Evolutionary conservation across 768 basidiomycete species (phyloP).

Genomic region (Pisolithus sp.): DNA sequence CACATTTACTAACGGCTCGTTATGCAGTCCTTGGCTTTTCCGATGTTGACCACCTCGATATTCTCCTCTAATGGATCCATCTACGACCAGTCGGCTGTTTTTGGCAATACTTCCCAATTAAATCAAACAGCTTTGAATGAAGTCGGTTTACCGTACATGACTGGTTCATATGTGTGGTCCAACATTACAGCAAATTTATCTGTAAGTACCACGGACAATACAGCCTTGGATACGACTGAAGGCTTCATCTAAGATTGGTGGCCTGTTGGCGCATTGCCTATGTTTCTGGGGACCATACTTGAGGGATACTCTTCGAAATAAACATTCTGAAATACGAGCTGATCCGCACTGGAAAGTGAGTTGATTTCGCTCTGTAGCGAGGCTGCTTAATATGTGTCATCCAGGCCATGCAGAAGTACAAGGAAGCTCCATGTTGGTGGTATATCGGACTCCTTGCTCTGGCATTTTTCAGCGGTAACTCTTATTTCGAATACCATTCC

Average conservation of each 20-base stretch:
- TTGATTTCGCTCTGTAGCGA: neutral
- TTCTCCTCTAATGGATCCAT: conserved; percentile 48
- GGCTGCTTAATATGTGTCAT: neutral
- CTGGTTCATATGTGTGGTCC: conserved; percentile 49
- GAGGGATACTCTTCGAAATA: conserved; percentile 43
- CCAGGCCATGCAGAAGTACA: conserved; percentile 52
- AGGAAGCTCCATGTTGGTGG: conserved; percentile 60
- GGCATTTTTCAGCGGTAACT: conserved; percentile 50
- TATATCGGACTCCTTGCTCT: conserved; percentile 42
- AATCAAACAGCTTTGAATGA: conserved; percentile 49
- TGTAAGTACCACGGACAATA: conserved; percentile 21
- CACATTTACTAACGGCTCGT: conserved; percentile 17
- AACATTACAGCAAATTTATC: conserved; percentile 44
- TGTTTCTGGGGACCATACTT: conserved; percentile 55
- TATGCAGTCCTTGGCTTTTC: conserved; percentile 43
- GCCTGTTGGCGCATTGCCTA: conserved; percentile 48
- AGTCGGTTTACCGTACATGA: conserved; percentile 42
- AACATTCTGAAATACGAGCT: conserved; percentile 38
- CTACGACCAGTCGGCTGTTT: conserved; percentile 50
- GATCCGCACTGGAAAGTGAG: conserved; percentile 52
- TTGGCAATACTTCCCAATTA: conserved; percentile 43
- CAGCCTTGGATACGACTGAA: neutral
- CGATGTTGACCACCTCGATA: conserved; percentile 55
- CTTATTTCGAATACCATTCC: neutral
- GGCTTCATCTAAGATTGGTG: conserved; percentile 45